phyloP scores from a whole-genome alignment of 1,284 basidiomycete species.

The Gymnopus androsaceus region DNA sequence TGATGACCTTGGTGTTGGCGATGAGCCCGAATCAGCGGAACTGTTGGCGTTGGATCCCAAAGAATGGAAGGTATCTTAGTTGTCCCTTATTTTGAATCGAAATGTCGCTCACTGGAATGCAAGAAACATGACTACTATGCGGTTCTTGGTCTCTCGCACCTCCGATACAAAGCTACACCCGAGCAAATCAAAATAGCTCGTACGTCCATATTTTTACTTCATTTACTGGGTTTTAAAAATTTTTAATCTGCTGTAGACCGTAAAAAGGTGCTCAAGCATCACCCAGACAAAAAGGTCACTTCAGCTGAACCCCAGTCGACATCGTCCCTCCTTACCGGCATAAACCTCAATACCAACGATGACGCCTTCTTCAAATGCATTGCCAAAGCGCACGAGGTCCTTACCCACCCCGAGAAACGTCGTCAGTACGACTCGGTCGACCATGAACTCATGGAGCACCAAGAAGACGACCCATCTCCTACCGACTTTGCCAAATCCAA shows the following conservation, averaged over 20 bases:
- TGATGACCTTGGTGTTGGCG: conserved; percentile 91
- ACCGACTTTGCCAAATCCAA: conserved; percentile 56
- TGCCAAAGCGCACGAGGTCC: conserved; percentile 92
- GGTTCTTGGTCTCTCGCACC: conserved; percentile 89
- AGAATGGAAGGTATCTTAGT: conserved; percentile 87
- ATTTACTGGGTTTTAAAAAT: background rate
- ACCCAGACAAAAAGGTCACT: conserved; percentile 95
- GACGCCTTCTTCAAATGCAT: conserved; percentile 99
- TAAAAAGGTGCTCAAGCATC: conserved; percentile 98
- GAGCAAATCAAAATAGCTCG: conserved; percentile 97
- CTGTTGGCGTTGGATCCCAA: conserved; percentile 86
- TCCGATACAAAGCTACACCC: conserved; percentile 85
- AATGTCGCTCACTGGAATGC: background rate
- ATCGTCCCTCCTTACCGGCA: conserved; percentile 37
- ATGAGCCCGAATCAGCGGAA: conserved; percentile 83
- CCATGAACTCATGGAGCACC: conserved; percentile 70
- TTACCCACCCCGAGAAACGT: conserved; percentile 85
- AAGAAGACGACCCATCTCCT: conserved; percentile 77
- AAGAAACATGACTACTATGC: conserved; percentile 99
- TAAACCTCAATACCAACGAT: conserved; percentile 72
- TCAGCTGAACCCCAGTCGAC: conserved; percentile 62
- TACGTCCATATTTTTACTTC: conserved; percentile 45
- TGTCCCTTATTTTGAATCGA: background rate
- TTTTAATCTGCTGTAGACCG: conserved; percentile 62
- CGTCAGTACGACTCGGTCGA: conserved; percentile 98